Percentiles rank a stretch among this genome's conserved stretches.
phyloP scores from a whole-genome alignment of 805 yeast genomes.

The Yamadazyma kitorensis region DNA sequence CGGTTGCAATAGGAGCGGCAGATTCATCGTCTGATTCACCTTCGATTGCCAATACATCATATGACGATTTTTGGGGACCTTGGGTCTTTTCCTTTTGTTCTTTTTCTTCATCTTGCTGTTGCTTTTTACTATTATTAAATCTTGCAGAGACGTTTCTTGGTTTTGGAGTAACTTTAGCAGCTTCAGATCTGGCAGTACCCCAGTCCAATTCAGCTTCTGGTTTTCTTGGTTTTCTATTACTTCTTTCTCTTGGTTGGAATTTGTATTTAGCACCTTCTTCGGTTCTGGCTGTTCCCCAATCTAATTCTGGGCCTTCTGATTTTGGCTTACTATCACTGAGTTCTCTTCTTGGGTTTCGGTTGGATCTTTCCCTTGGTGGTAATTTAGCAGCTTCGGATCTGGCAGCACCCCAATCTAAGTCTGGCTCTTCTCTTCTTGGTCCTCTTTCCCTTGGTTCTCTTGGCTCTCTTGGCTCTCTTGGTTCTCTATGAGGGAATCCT shows the following conservation, averaged over 20 bases:
- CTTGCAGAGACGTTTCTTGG: slow-evolving; percentile 20
- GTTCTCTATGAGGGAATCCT: slow-evolving; percentile 20
- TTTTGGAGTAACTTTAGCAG: slow-evolving; percentile 27
- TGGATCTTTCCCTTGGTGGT: slow-evolving; percentile 19
- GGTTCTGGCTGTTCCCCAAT: slow-evolving; percentile 38
- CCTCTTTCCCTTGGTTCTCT: slow-evolving; percentile 24
- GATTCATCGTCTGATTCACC: slow-evolving; percentile 28
- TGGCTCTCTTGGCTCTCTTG: slow-evolving; percentile 31
- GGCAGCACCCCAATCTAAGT: slow-evolving; percentile 28
- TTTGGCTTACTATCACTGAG: slow-evolving; percentile 24
- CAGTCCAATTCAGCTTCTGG: slow-evolving; percentile 42
- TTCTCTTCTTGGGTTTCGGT: slow-evolving; percentile 27
- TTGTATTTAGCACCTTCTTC: slow-evolving; percentile 13
- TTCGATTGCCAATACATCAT: slow-evolving; percentile 31
- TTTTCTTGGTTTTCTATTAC: slow-evolving; percentile 26
- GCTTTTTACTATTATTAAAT: slow-evolving; percentile 15
- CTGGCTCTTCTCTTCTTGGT: slow-evolving; percentile 21
- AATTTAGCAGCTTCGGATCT: slow-evolving; percentile 23
- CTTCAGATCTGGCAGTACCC: slow-evolving; percentile 35
- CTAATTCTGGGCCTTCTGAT: slow-evolving; percentile 42
- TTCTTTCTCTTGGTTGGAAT: slow-evolving; percentile 36
- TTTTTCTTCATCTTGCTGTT: slow-evolving; percentile 16
- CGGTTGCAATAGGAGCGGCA: slow-evolving; percentile 7
- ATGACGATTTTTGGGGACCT: slow-evolving; percentile 34
- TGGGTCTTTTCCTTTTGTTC: slow-evolving; percentile 18